Base-by-base conservation (phyloP, 768 basidiomycete genomes). In the Boletus patriciae region DNA sequence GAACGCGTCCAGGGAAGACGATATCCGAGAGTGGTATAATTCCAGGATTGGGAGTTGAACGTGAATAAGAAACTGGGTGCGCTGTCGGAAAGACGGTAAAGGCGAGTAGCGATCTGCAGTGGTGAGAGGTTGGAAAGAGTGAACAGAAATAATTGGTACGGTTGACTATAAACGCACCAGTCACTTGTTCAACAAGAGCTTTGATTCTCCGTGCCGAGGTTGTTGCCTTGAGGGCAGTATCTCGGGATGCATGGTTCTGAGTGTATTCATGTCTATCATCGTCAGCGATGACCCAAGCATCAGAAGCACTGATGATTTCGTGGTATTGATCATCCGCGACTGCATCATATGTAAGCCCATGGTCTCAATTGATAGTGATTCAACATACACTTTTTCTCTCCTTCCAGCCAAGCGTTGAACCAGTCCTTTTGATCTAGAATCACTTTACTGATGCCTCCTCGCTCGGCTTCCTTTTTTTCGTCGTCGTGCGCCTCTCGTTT, bases 371-470 rank as follows among this genome's bases (percentile, higher is more conserved):
- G 52, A 36, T 13, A 15, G 23, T 47, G 19, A 34, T 50, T 16
- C 2, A 45, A 74, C 93, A 65, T 66, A 94, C 96, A 98, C 64
- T 83, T 80, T 64, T 87, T 86, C 74, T 99, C 97, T 16, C 90
- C 95, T 31, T 83, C 81, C 34, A 97, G 71, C 97, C 97, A 99
- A 4, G 84, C 80, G 41, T 88, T 83, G 66, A 95, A 98, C 95
- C 94, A 98, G 54, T 91, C 88, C 50, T 83, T 79, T 58, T 86
- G 84, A 8, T 86, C 90, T 5, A 99, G 78, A 11, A 99, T 84
- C 21, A 92, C 80, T 25, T 87, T 86, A 61, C 90, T 88, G 36
- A 93, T 76, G 0, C 97, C 95, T 54, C 84, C 78, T 90, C 90
- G 93, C 27, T 75, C 72, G 18, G 54, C 52, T 25, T 66, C 66